phyloP scores from a whole-genome alignment of 2,329 filamentous ascomycete genomes.

The Cladosporium velox region DNA sequence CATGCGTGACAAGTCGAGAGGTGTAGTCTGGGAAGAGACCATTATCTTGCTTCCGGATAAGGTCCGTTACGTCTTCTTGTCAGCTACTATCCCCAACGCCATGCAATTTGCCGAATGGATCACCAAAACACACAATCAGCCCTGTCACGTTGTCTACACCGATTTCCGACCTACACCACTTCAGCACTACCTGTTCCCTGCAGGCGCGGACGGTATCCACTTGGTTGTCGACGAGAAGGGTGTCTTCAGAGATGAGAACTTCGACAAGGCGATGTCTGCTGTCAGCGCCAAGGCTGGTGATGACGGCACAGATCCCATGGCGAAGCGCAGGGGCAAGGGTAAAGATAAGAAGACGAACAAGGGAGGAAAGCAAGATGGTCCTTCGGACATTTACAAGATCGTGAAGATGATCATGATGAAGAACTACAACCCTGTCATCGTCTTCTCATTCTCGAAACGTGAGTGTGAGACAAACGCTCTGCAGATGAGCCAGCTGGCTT shows the following conservation, averaged over 20 bases:
- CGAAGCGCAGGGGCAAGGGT: conserved; percentile 80
- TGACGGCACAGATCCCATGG: conserved; percentile 75
- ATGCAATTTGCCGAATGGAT: conserved; percentile 99
- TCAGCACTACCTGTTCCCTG: conserved; percentile 97
- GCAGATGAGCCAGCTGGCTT: conserved; percentile 80
- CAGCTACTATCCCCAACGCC: conserved; percentile 96
- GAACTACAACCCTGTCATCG: conserved; percentile 96
- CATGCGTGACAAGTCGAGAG: conserved; percentile 87
- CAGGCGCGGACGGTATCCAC: conserved; percentile 88
- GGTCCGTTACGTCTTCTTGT: conserved; percentile 97
- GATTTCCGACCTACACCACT: conserved; percentile 96
- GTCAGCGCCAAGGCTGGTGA: conserved; percentile 86
- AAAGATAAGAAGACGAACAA: conserved; percentile 93
- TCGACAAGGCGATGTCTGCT: conserved; percentile 89
- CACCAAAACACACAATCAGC: conserved; percentile 94
- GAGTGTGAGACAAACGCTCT: conserved; percentile 92
- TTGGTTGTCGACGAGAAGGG: conserved; percentile 96
- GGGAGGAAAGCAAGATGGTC: conserved; percentile 69
- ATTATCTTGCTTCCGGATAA: conserved; percentile 98
- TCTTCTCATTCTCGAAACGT: conserved; percentile 98
- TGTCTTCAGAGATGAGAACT: conserved; percentile 93
- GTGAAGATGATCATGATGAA: conserved; percentile 98
- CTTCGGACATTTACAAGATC: conserved; percentile 92
- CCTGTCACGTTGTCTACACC: conserved; percentile 98
- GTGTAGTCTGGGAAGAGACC: conserved; percentile 99